Evolutionary conservation across 2,329 filamentous ascomycete species (phyloP).

Genomic region (Pseudomassariella vexata): DNA sequence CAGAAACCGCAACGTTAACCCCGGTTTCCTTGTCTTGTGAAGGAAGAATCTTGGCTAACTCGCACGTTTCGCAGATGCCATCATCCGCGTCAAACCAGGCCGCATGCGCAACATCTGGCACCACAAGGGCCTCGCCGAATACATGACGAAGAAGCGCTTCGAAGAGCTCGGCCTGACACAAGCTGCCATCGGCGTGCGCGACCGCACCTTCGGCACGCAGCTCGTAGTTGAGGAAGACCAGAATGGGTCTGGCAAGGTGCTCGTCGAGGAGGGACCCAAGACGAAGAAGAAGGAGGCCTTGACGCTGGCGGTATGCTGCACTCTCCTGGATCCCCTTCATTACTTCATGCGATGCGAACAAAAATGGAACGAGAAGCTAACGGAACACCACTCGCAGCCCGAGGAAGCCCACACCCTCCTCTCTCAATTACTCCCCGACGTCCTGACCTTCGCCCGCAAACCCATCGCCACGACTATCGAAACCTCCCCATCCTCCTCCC

Average conservation of each 20-base stretch:
- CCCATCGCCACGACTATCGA: constrained; percentile 20
- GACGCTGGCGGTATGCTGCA: constrained; percentile 16
- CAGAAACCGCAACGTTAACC: no score
- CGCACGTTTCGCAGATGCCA: constrained; percentile 27
- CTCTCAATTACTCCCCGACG: constrained; percentile 26
- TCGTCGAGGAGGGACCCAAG: constrained; percentile 6
- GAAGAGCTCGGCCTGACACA: constrained; percentile 23
- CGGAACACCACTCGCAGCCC: constrained; percentile 18
- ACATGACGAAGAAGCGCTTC: constrained; percentile 27
- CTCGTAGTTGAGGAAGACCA: constrained; percentile 11
- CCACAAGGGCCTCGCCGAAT: constrained; percentile 24
- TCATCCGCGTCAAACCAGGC: constrained; percentile 27
- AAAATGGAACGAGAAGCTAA: constrained; percentile 13
- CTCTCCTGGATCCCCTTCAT: not conserved
- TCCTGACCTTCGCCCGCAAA: constrained; percentile 32
- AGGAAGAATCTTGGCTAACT: no score
- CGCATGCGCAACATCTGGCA: constrained; percentile 29
- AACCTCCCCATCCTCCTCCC: constrained; percentile 9
- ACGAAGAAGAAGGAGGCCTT: constrained; percentile 19
- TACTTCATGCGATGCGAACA: not conserved
- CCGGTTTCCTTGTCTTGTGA: no score
- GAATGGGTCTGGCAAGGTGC: constrained; percentile 5
- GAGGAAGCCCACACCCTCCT: constrained; percentile 29
- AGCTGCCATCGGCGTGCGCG: constrained; percentile 25
- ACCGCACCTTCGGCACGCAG: constrained; percentile 23